Base-by-base conservation (phyloP, 2,329 filamentous ascomycete species). In the Trichocomaceae sp. region DNA sequence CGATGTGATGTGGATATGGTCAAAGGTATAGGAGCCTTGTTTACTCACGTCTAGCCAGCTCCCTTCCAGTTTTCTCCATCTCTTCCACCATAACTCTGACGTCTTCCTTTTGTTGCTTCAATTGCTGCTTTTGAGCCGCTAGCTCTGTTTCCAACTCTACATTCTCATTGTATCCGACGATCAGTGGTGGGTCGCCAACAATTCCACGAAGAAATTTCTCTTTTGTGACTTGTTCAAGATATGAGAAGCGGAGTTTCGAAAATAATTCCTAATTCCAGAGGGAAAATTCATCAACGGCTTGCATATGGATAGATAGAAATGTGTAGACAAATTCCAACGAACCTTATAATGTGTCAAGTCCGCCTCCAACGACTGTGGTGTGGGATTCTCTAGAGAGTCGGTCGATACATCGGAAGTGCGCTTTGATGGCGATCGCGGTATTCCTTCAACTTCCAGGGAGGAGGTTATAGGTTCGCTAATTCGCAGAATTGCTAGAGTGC, bases 171-270 rank as follows among this genome's bases (percentile, higher is more conserved):
- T 85, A 83, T 41, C 86, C 86, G 56, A 95, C 88, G 46, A 97
- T 86, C 15, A 91, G 79, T 0, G 92, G 93, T 48, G 91, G 90
- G 59, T 96, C 88, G 59, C 89, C 90, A 15, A 95, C 90, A 63
- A 97, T 95, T 60, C 88, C 86, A 62, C 90, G 88, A 53, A 99
- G 85, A 71, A 96, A 97, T 66, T 96, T 95, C 71, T 99, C 93
- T 74, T 97, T 99, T 45, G 92, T 97, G 59, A 97, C 90, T 77
- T 97, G 93, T 73, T 99, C 93, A 63, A 96, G 87, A 73, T 97
- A 97, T 60, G 88, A 95, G 77, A 97, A 97, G 63, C 92, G 89
- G 39, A 97, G 80, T 75, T 99, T 97, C 42, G 90, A 87, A 72
- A 97, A 99, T 19, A 97, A 82, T 72, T 96, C 91, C 74, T 84